A percentile compares a stretch with the other conserved stretches of the same genome.
Conservation (phyloP, 2,329 filamentous ascomycete genomes). For the Sporothrix luriei region DNA sequence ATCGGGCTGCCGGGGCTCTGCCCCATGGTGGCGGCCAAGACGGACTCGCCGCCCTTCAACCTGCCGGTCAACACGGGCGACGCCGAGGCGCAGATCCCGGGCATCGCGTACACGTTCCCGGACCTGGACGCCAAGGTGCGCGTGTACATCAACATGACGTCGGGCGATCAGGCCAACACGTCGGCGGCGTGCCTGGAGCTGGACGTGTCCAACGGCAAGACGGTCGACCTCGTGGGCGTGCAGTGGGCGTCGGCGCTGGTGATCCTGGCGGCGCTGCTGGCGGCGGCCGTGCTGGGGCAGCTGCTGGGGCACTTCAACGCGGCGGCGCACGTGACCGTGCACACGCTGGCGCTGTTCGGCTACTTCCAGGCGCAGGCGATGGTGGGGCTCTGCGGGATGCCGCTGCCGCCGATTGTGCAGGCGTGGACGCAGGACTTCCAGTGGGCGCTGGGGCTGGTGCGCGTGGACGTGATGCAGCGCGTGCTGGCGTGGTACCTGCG, state of each 20-base stretch:
- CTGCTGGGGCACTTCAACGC: constrained; percentile 83
- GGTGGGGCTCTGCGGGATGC: constrained; percentile 73
- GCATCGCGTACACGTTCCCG: constrained; percentile 78
- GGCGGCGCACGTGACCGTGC: constrained; percentile 81
- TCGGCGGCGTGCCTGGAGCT: constrained; percentile 79
- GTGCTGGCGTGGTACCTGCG: constrained; percentile 89
- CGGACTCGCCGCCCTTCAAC: constrained; percentile 55
- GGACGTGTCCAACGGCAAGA: constrained; percentile 78
- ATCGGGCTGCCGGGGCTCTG: constrained; percentile 68
- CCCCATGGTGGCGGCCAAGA: constrained; percentile 74
- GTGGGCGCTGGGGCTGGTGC: constrained; percentile 89
- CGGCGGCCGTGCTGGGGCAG: constrained; percentile 81
- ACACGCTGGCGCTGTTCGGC: constrained; percentile 78
- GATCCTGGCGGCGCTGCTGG: constrained; percentile 69
- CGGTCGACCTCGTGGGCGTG: constrained; percentile 76
- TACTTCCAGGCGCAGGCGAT: constrained; percentile 89
- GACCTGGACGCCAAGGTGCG: constrained; percentile 78
- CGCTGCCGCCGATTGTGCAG: constrained; percentile 76
- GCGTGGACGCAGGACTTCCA: constrained; percentile 91
- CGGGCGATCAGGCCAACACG: constrained; percentile 48
- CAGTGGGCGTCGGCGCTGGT: constrained; percentile 80
- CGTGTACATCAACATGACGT: constrained; percentile 69
- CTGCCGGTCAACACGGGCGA: constrained; percentile 57
- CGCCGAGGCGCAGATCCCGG: constrained; percentile 66
- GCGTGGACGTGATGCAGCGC: constrained; percentile 72